Evolutionary conservation across 805 yeast genomes (phyloP).

Genomic region (Metschnikowia peoriensis): DNA sequence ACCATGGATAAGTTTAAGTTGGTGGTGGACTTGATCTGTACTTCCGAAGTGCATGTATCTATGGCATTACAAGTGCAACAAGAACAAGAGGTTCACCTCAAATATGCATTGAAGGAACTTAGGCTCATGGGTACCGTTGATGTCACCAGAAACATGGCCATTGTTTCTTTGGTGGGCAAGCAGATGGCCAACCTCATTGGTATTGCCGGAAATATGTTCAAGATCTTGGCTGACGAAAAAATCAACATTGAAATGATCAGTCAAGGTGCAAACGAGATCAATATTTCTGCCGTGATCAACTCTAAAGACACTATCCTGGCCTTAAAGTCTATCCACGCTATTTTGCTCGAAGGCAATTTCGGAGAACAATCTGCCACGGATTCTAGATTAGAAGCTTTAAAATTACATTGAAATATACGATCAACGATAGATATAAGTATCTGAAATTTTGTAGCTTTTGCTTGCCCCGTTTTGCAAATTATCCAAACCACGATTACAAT

Average conservation of each 20-base stretch:
- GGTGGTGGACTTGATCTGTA: conserved; percentile 93
- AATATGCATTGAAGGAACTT: conserved; percentile 75
- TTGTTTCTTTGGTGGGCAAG: conserved; percentile 91
- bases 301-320: conserved; percentile 83
- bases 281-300: conserved; percentile 91
- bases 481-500: too few species aligned
- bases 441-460: too few species aligned
- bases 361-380: conserved; percentile 21
- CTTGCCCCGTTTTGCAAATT: too few species aligned
- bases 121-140: conserved; percentile 85
- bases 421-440: too few species aligned
- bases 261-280: conserved; percentile 98
- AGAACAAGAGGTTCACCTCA: conserved; percentile 60
- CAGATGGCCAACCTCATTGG: conserved; percentile 97
- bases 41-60: conserved; percentile 96
- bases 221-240: conserved; percentile 85
- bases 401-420: conserved; percentile 5
- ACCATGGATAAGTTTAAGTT: conserved; percentile 78
- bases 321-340: conserved; percentile 78
- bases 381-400: conserved; percentile 17
- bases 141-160: conserved; percentile 81
- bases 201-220: conserved; percentile 96
- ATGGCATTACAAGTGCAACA: conserved; percentile 88
- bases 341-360: conserved; percentile 52
- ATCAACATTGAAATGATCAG: conserved; percentile 97